Base-by-base conservation (phyloP, 169 alveolate species). In the Besnoitia besnoiti region DNA sequence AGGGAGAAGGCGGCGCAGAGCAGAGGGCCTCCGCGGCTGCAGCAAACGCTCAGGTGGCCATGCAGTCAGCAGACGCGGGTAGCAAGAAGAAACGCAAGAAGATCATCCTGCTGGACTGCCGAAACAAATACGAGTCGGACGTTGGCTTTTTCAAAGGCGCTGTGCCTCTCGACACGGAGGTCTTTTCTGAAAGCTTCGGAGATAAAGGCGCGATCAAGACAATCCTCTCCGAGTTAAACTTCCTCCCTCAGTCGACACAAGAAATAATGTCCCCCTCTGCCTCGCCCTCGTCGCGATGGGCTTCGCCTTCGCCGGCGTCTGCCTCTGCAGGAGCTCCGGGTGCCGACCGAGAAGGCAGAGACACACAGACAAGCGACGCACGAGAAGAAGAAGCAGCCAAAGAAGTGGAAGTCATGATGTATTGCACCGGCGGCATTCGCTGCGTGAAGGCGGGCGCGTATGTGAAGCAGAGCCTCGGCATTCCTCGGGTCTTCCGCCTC, bases 361-460 rank as follows among this genome's bases (percentile, higher is more conserved):
- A 35, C n/a, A 16, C 19, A 7, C 39, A 42, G 12, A n/a, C 8
- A 3, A n/a, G 80, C 40, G 44, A 67, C 44, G 80, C 10, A 14
- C 44, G 42, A 30, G 80, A 30, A 46, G 82, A 50, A 24, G 47
- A 10, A 42, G 40, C 19, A 12, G 85, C n/a, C n/a, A n/a, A 90
- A 39, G 92, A 93, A 27, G 91, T 76, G 42, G 90, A 82, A 67
- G 84, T 93, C 50, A 39, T 93, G 85, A 89, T 93, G 94, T 93
- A 93, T 75, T 93, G 95, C 92, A 93, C 95, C 0, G 95, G 95
- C 33, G 95, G 95, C 0, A 93, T 93, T 82, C 94, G 95, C 44
- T 93, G 95, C 50, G 95, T 90, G 50, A 93, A 93, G 94, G 91
- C 94, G 21, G 94, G 92, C 51, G 95, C 95, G 42, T 93, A 85